Percentiles rank a stretch among this genome's conserved stretches.
Evolutionary conservation across 805 yeast genomes (phyloP).

Genomic region (Ogataea trehaloabstinens): DNA sequence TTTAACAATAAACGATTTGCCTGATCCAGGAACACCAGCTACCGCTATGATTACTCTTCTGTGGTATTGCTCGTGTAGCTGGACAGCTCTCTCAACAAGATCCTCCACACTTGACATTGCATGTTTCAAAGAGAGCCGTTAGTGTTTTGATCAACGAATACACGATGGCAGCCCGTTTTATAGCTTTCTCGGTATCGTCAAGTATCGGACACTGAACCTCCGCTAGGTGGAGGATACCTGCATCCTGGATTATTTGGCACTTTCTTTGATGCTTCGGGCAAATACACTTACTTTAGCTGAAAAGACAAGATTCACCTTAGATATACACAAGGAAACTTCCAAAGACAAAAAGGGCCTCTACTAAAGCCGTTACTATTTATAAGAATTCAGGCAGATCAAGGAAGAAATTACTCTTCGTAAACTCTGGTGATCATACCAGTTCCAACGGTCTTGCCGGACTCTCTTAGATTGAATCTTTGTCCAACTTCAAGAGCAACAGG

Average conservation of each 20-base stretch:
- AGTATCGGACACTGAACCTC: too few relatives aligned
- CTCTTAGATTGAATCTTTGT: conserved; percentile 99
- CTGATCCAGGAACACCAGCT: conserved; percentile 12
- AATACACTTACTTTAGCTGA: too few relatives aligned
- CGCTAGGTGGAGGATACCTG: too few relatives aligned
- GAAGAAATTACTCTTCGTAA: conserved; percentile 22
- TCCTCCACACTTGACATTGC: background rate
- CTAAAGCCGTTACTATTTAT: background rate
- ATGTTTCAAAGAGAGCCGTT: too few relatives aligned
- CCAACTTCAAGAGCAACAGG: conserved; percentile 95
- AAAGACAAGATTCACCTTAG: too few relatives aligned
- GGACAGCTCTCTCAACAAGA: background rate
- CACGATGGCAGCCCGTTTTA: too few relatives aligned
- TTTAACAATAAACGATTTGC: conserved; percentile 7
- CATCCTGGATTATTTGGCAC: too few relatives aligned
- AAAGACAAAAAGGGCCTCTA: conserved; percentile 1
- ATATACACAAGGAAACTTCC: conserved; percentile 1
- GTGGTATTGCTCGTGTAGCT: background rate
- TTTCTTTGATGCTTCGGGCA: too few relatives aligned
- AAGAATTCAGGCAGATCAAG: background rate
- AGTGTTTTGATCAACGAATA: too few relatives aligned
- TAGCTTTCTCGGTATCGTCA: too few relatives aligned
- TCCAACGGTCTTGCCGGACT: conserved; percentile 99
- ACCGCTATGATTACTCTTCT: conserved; percentile 11
- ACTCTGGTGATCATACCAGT: conserved; percentile 93